Evolutionary conservation across 1,139 yeast species (phyloP), one percentile per base, ranked within the genome.

Genomic region (Entelexis sorbosivorans): DNA sequence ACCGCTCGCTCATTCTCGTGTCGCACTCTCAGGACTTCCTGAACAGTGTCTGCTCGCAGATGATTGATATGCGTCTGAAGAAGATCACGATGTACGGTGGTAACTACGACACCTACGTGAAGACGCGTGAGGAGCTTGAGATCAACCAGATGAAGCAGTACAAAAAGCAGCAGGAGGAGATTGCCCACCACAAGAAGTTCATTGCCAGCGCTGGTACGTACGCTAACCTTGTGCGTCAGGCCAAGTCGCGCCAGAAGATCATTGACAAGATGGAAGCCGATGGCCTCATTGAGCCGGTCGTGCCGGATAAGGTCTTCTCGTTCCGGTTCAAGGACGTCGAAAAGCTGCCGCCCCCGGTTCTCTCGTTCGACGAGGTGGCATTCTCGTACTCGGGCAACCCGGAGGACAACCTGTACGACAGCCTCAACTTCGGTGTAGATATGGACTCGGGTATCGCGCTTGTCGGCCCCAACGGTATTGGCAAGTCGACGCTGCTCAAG

Each of bases 221-320:
- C 74, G 98, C 99, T 58, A 93, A 93, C 74, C 78, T 91, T 76
- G 98, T 93, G 55, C 86, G 85, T 71, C 98, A 91, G 74, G 99
- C 99, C 59, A 91, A 91, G 73, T 91, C 98, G 45, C 87, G 97
- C 75, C 98, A 93, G 78, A 91, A 93, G 82, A 93, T 91, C 68
- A 78, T 91, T 71, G 98, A 91, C 73, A 93, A 93, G 81, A 93
- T 91, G 98, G 98, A 91, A 74, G 98, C 98, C 61, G 98, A 91
- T 69, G 99, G 98, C 67, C 79, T 91, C 64, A 84, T 91, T 65
- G 87, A 86, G 72, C 82, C 95, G 54, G 98, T 93, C 60, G 89
- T 80, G 54, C 85, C 86, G 50, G 98, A 91, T 69, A 86, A 78
- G 73, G 95, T 88, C 33, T 91, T 91, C 70, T 79, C 94, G 2